Base-by-base conservation (phyloP, 1,284 basidiomycete species). In the Ustilago cynodontis region DNA sequence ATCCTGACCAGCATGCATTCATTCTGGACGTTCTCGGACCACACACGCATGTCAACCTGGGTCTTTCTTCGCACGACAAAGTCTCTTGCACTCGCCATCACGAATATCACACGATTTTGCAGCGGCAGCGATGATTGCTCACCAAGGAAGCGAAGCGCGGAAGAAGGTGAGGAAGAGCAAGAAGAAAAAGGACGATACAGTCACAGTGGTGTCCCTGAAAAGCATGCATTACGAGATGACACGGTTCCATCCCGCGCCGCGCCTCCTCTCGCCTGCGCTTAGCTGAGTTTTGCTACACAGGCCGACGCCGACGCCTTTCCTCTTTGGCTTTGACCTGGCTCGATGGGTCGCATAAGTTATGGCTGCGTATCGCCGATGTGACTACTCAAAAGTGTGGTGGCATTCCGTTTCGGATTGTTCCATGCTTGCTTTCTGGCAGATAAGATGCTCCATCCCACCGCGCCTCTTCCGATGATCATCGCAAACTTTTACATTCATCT, bases 341-440 rank as follows among this genome's bases (percentile, higher is more conserved):
- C 24, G 16, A 26, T 49, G 9, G 9, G 41, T 7, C n/a, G 41
- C 41, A 43, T 43, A n/a, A 8, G 35, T 13, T 49, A n/a, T n/a
- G 3, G 9, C 20, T 26, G 26, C 14, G 47, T n/a, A n/a, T 49
- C 28, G 24, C 47, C 47, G 47, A 49, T 49, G 47, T 49, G 47
- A 49, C 28, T 49, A 49, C 26, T 26, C 26, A 18, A 49, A 28
- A 37, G 47, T 13, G 10, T 49, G 26, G 47, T 49, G 47, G 47
- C 47, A 49, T 9, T n/a, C n/a, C 26, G 11, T 49, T 14, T 49
- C 47, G 47, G 47, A 49, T 49, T 49, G 41, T 43, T 43, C 41
- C 41, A 43, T 43, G 41, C 41, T 43, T 43, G n/a, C 18, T 43
- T n/a, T 16, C 7, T 7, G n/a, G 11, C 18, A 20, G 41, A 22